Evolutionary conservation across 2,329 filamentous ascomycete genomes (phyloP), one percentile per base, ranked within the genome.

Genomic region (Chaetomium sp.): DNA sequence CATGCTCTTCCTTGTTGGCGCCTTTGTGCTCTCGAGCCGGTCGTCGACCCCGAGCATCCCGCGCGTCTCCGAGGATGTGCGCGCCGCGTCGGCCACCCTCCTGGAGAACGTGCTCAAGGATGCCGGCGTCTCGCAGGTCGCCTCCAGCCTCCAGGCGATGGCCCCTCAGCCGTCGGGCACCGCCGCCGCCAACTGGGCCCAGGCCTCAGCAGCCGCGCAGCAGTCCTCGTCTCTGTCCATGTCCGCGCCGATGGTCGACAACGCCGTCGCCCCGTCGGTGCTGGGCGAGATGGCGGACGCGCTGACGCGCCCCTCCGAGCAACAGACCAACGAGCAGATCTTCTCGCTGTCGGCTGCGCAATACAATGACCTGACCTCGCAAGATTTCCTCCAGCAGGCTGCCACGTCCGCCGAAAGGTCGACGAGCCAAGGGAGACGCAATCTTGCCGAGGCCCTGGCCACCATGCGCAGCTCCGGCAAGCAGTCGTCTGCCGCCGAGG

Each of bases 1-100:
- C 72, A 95, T 96, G 90, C 88, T 96, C 64, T 88, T 99, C 68
- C 87, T 99, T 53, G 91, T 96, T 62, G 94, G 94, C 68, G 94
- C 94, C 52, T 96, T 96, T 69, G 91, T 97, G 65, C 87, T 94
- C 59, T 96, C 92, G 36, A 95, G 91, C 73, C 84, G 84, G 63
- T 82, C 84, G 45, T 78, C 85, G 19, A 76, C 80, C n/a, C 82
- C 85, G 41, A 82, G 84, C 63, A 85, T 95, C 64, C 88, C 88
- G 50, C 82, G 82, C 55, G 86, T 92, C 68, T 87, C 89, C 38
- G 87, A 92, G 55, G 88, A 92, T 64, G 84, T 94, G 55, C 86
- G 88, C 57, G 86, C 82, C 61, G 88, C 88, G 42, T 90, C 89
- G 11, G 86, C 88, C 50, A 83, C 85, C 19, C 81, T 94, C 19